phyloP scores from a whole-genome alignment of 2,329 filamentous ascomycete species.

The Anisogramma anomala region DNA sequence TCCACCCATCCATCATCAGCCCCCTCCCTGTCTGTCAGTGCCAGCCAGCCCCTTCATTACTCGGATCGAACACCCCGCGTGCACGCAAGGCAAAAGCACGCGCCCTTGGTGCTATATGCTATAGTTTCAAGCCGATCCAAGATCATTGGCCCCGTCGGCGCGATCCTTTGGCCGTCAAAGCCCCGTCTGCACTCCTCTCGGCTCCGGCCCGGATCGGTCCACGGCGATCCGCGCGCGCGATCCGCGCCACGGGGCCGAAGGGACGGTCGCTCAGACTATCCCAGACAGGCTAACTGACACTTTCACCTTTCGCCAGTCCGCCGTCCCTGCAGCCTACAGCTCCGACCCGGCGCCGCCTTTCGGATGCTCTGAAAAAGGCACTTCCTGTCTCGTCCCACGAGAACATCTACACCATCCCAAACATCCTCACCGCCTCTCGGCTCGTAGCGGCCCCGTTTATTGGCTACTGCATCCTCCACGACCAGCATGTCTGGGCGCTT shows the following conservation, averaged over 20 bases:
- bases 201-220: too few species aligned
- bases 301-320: constrained; percentile 3
- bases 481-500: constrained; percentile 67
- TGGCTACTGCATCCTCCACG: constrained; percentile 78
- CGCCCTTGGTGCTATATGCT: too few species aligned
- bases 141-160: too few species aligned
- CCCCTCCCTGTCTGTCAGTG: too few species aligned
- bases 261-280: too few species aligned
- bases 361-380: constrained; percentile 10
- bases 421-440: constrained; percentile 79
- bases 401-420: constrained; percentile 95
- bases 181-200: too few species aligned
- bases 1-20: background rate
- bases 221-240: too few species aligned
- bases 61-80: background rate
- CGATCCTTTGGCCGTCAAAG: too few species aligned
- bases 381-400: constrained; percentile 44
- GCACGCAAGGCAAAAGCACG: too few species aligned
- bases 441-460: constrained; percentile 72
- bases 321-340: background rate
- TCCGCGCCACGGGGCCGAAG: too few species aligned
- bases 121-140: too few species aligned
- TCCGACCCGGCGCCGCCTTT: constrained; percentile 7
- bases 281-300: constrained; percentile 2
- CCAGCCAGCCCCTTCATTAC: background rate